A percentile compares a stretch with the other conserved stretches of the same genome.
These are phyloP conservation scores for Hippophae gyantsensis DNA, from an alignment of 306 rosid species.

Conservation along the genomic window DNA sequence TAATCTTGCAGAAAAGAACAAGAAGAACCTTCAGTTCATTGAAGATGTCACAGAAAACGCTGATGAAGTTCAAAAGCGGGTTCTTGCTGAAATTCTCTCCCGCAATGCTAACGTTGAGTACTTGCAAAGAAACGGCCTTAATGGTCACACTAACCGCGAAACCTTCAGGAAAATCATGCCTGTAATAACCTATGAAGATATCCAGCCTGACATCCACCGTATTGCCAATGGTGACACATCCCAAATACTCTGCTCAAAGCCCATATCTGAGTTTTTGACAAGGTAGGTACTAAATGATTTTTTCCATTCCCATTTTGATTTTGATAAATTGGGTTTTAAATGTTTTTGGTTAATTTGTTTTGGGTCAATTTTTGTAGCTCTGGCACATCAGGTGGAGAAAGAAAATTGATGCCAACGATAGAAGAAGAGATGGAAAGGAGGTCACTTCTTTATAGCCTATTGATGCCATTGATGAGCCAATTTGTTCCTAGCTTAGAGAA, in stretches of 20 bases:
- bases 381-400: conserved; percentile 92
- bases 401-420: conserved; percentile 83
- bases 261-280: conserved; percentile 73
- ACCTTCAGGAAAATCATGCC: conserved; percentile 69
- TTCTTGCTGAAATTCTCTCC: conserved; percentile 52
- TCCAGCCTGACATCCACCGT: conserved; percentile 55
- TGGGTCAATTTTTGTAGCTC: conserved; percentile 35
- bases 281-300: conserved; percentile 27
- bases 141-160: conserved; percentile 43
- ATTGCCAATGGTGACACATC: conserved; percentile 88
- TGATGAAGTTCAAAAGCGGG: conserved; percentile 41
- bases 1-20: conserved; percentile 34
- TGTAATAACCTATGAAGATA: conserved; percentile 57
- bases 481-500: conserved; percentile 46
- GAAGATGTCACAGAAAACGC: conserved; percentile 59
- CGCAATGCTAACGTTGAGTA: conserved; percentile 73
- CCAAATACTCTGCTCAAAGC: conserved; percentile 60
- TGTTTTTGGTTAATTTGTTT: too few relatives aligned
- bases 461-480: conserved; percentile 83
- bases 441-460: conserved; percentile 38
- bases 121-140: conserved; percentile 52
- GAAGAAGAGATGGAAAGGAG: conserved; percentile 68
- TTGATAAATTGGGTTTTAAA: conserved; percentile 8
- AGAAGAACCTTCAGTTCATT: conserved; percentile 48
- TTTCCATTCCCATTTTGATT: background rate